Evolutionary conservation across 331 rosid genomes (phyloP), one percentile per base, ranked within the genome.

Genomic region (Acacia concinna): DNA sequence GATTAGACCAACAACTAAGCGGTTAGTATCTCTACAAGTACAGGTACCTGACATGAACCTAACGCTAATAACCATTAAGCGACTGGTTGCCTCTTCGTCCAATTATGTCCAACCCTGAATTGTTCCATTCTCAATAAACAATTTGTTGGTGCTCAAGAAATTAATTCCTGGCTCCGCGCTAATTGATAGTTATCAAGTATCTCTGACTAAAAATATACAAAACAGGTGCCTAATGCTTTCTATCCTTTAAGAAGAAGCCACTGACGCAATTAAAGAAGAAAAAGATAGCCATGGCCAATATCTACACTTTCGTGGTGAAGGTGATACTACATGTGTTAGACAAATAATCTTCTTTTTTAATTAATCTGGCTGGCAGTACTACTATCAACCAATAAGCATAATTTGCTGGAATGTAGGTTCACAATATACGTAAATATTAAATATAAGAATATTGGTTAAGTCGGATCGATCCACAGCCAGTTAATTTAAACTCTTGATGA

Each of bases 21-120:
- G 64, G 75, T 67, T 80, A 14, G 54, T 43, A 25, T 77, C 68
- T 72, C 77, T 69, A 79, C 90, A 81, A 52, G 60, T 8, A 5
- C 10, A 20, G 81, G 85, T 76, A 85, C 69, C 34, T 35, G 35
- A 57, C 47, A 81, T 60, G 28, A 59, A 15, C 54, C 56, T 25
- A 67, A 60, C 73, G 78, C 82, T 79, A 63, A 64, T 79, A 63
- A 64, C 62, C 67, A 49, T 35, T 17, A n/a, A 31, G 52, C 72
- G 37, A 60, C n/a, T n/a, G 47, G 38, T 44, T 41, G 70, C 8
- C 6, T 32, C 59, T 66, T 63, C 46, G 51, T 78, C 75, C 83
- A 71, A 76, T 69, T 30, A 40, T 40, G 44, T 40, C 8, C 38
- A 71, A 30, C 54, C 77, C 44, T 20, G 11, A 67, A 46, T 30